phyloP scores from a whole-genome alignment of 345 rosid genomes.

The Gossypium rotundifolium region DNA sequence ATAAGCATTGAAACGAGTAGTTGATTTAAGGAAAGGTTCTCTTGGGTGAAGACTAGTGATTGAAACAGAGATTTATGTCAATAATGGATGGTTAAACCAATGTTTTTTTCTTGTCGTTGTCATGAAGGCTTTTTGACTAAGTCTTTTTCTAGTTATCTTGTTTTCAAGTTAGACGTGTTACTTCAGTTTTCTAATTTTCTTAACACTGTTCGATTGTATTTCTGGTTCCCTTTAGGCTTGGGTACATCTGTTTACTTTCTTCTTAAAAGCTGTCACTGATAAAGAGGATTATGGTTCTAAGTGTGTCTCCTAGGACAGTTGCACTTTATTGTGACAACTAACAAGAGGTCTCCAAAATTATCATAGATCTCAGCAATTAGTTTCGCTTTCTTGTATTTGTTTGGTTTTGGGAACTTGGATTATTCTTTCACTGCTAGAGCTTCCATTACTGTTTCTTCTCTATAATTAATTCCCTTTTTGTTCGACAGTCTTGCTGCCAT shows the following conservation, averaged over 20 bases:
- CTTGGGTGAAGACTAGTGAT: not conserved
- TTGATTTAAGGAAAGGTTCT: not conserved
- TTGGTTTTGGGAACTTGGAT: not conserved
- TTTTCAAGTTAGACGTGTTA: not conserved
- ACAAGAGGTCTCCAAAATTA: not conserved
- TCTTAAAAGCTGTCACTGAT: not conserved
- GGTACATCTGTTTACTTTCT: not conserved
- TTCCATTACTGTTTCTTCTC: not conserved
- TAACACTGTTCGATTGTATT: not conserved
- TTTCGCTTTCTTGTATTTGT: not conserved
- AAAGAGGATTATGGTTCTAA: not conserved
- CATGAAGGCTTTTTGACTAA: not conserved
- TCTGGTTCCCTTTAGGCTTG: not conserved
- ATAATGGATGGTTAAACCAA: not conserved
- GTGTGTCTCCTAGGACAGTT: not conserved
- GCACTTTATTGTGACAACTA: not conserved
- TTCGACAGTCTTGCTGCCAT: slow-evolving; percentile 83
- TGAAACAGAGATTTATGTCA: not conserved
- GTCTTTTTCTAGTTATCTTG: not conserved
- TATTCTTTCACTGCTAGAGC: not conserved
- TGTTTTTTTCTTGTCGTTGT: not conserved
- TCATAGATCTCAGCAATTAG: not conserved
- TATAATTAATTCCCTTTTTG: slow-evolving; percentile 9
- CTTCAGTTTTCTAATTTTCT: not conserved
- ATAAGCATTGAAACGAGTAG: not conserved